These are phyloP conservation scores for Parathielavia appendiculata DNA, from an alignment of 495 filamentous ascomycete species.

Conservation along the genomic window DNA sequence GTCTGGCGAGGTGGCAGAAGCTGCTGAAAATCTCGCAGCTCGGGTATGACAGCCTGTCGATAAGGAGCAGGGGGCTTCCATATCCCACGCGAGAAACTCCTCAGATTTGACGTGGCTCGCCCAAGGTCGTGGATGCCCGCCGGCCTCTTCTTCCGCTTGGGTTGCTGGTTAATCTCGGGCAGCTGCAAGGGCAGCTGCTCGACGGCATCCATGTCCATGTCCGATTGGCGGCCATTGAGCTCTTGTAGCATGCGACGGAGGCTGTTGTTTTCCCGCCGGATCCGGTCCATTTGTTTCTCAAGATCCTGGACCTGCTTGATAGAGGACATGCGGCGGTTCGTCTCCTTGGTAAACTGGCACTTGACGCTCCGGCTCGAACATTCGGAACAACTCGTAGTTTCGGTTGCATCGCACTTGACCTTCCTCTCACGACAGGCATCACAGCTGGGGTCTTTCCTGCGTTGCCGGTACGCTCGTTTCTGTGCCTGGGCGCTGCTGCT, in stretches of 20 bases:
- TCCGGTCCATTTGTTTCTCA: slow-evolving; percentile 77
- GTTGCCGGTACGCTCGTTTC: slow-evolving; percentile 90
- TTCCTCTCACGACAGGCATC: slow-evolving; percentile 97
- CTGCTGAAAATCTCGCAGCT: slow-evolving; percentile 45
- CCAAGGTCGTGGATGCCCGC: slow-evolving; percentile 62
- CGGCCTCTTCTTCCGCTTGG: slow-evolving; percentile 55
- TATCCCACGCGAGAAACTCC: slow-evolving; percentile 68
- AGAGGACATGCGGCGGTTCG: slow-evolving; percentile 96
- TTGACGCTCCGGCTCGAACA: slow-evolving; percentile 92
- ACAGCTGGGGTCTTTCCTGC: slow-evolving; percentile 94
- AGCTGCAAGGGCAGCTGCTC: slow-evolving; percentile 59
- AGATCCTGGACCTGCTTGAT: slow-evolving; percentile 99
- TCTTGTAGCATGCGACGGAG: slow-evolving; percentile 56
- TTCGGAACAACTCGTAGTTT: slow-evolving; percentile 91
- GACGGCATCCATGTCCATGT: slow-evolving; percentile 57
- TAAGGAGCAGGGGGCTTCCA: slow-evolving; percentile 76
- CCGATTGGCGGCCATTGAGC: slow-evolving; percentile 38
- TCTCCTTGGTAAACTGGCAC: slow-evolving; percentile 98
- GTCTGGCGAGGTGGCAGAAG: slow-evolving; percentile 64
- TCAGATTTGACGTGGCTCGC: slow-evolving; percentile 64
- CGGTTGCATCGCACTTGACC: slow-evolving; percentile 98
- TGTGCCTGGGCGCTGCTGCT: slow-evolving; percentile 52
- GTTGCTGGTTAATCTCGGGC: slow-evolving; percentile 63
- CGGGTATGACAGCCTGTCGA: slow-evolving; percentile 49
- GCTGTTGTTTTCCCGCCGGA: slow-evolving; percentile 67